Conservation (phyloP, 225 moss, liverwort and hornwort genomes). For the Pseudoscleropodium purum region DNA sequence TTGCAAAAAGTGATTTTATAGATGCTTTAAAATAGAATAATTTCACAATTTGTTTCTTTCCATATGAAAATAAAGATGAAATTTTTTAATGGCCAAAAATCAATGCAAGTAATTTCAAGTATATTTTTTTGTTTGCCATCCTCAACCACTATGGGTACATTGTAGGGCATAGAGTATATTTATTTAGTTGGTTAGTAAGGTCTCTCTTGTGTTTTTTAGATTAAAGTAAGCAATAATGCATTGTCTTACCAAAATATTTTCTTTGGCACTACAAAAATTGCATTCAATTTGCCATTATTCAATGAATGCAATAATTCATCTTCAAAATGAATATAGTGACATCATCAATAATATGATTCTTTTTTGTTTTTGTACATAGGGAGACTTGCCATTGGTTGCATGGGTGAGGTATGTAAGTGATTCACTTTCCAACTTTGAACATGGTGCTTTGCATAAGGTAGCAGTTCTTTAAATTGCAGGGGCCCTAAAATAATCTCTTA, state of each 20-base stretch:
- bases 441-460: background rate
- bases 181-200: background rate
- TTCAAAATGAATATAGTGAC: background rate
- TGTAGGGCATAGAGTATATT: fast-evolving
- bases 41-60: background rate
- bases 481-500: background rate
- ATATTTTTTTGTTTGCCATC: background rate
- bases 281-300: background rate
- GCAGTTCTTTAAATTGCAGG: fast-evolving
- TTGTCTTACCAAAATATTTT: fast-evolving
- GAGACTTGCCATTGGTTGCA: background rate
- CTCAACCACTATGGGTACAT: background rate
- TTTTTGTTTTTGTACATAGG: background rate
- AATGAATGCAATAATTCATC: background rate
- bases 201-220: fast-evolving
- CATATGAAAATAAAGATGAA: background rate
- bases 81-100: background rate
- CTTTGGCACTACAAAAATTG: background rate
- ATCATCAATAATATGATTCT: background rate
- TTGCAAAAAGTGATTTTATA: background rate
- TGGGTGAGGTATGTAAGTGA: background rate
- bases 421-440: background rate
- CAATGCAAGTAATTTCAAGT: fast-evolving
- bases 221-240: background rate
- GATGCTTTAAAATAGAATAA: background rate